Base-by-base conservation (phyloP, 1,139 yeast species). In the Nadsonia commutata region DNA sequence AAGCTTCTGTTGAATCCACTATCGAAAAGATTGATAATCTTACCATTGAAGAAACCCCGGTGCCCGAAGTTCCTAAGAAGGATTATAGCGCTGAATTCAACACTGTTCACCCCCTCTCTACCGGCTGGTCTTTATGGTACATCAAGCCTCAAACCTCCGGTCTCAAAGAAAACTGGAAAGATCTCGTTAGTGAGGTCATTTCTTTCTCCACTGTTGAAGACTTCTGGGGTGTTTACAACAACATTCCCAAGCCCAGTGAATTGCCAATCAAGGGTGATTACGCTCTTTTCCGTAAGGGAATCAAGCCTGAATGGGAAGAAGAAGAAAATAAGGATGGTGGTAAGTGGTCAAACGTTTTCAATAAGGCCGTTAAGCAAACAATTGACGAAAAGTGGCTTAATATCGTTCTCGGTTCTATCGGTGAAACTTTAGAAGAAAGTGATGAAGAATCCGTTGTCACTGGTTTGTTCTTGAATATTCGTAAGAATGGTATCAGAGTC, bases 301-400 rank as follows among this genome's bases (percentile, higher is more conserved):
- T 93, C 57, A 82, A 86, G 64, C 99, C 98, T 46, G 97, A 90
- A 70, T 90, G 99, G 99, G 99, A 90, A 71, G 97, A 90, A 65
- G 71, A 68, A 45, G 74, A 77, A 54, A 93, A 93, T 67, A 65
- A 86, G 50, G 72, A 78, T 55, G 98, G 99, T 60, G 98, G 98
- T 58, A 85, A 84, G 67, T 90, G 96, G 95, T 74, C 84, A 37
- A 83, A 76, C 67, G 79, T 75, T 63, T 78, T 80, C 65, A 79
- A 71, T 63, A 75, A 76, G 54, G 47, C 74, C 51, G 70, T 70
- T 48, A 64, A 67, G 46, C 66, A 66, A 40, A 77, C 77, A 48
- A 79, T 85, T 60, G 93, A 88, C 63, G 95, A 86, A 53, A 73
- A 85, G 59, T 93, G 98, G 98, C 77, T 86, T 60, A 75, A 94